Evolutionary conservation across 176 grass and related monocot genomes (phyloP).

Genomic region (Oryza meyeriana): DNA sequence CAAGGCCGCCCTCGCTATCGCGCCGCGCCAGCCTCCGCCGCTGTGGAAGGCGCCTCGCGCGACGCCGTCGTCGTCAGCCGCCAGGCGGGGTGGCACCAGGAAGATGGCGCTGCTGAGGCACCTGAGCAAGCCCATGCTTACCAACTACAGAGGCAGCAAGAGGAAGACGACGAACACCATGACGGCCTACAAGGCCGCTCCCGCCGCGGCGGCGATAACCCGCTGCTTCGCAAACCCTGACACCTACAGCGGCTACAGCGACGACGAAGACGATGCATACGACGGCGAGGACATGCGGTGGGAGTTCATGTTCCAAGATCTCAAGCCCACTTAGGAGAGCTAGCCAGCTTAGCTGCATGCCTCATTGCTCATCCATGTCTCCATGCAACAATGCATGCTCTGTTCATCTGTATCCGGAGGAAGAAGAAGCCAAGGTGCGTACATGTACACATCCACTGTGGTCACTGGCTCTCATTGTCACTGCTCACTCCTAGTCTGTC

Average conservation of each 20-base stretch:
- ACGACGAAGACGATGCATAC: background rate
- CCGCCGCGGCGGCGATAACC: background rate
- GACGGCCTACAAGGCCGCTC: background rate
- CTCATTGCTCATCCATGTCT: background rate
- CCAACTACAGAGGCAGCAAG: background rate
- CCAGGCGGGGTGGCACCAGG: background rate
- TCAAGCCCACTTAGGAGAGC: conserved; percentile 56
- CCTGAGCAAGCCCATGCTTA: conserved; percentile 33
- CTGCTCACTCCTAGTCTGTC: background rate
- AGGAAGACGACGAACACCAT: background rate
- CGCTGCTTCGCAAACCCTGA: conserved; percentile 23
- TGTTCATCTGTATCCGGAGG: background rate
- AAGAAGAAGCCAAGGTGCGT: background rate
- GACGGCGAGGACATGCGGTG: conserved; percentile 53
- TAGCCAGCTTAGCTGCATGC: background rate
- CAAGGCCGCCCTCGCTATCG: background rate
- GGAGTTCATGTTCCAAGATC: conserved; percentile 90
- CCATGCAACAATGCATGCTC: background rate
- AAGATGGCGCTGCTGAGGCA: background rate
- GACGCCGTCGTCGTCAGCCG: background rate
- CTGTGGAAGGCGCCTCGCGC: background rate
- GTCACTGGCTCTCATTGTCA: background rate
- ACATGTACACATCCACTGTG: background rate
- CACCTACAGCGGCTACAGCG: background rate
- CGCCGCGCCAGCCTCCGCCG: conserved; percentile 1